These are phyloP conservation scores for Cardamine resedifolia DNA, from an alignment of 345 rosid species.

Conservation along the genomic window DNA sequence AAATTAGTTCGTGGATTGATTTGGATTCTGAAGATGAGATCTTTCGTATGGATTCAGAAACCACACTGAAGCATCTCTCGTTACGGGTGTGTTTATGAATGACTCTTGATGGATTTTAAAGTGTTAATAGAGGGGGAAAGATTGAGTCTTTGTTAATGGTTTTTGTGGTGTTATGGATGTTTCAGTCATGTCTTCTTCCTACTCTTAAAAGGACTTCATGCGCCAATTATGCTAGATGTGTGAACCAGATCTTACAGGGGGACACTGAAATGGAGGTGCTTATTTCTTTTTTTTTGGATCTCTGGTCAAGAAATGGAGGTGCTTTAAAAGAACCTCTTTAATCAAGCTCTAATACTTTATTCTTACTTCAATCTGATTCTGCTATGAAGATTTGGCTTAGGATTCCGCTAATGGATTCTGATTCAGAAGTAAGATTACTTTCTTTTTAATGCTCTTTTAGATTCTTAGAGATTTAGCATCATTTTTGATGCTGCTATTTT, in stretches of 20 bases:
- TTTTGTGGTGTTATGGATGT: not conserved
- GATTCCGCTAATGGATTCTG: slow-evolving; percentile 41
- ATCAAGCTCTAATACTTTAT: not conserved
- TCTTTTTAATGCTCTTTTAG: not conserved
- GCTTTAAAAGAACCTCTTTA: not conserved
- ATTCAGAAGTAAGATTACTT: slow-evolving; percentile 54
- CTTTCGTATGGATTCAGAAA: slow-evolving; percentile 69
- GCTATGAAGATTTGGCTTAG: slow-evolving; percentile 20
- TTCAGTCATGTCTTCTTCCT: slow-evolving; percentile 88
- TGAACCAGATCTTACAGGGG: slow-evolving; percentile 73
- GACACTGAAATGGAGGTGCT: slow-evolving; percentile 43
- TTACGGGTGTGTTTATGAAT: slow-evolving; percentile 44
- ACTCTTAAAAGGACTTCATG: slow-evolving; percentile 65
- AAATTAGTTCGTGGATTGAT: slow-evolving; percentile 82
- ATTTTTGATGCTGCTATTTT: too few species aligned
- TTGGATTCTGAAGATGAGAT: slow-evolving; percentile 74
- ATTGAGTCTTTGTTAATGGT: not conserved
- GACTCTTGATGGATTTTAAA: not conserved
- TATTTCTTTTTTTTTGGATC: not conserved
- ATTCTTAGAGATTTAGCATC: not conserved
- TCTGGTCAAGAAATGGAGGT: too few species aligned
- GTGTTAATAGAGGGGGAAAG: not conserved
- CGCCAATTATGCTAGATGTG: slow-evolving; percentile 84
- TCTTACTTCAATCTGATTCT: not conserved
- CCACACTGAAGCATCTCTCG: slow-evolving; percentile 70